These are phyloP conservation scores for Patellifolia procumbens DNA, from an alignment of 179 eudicot species.

Conservation along the genomic window DNA sequence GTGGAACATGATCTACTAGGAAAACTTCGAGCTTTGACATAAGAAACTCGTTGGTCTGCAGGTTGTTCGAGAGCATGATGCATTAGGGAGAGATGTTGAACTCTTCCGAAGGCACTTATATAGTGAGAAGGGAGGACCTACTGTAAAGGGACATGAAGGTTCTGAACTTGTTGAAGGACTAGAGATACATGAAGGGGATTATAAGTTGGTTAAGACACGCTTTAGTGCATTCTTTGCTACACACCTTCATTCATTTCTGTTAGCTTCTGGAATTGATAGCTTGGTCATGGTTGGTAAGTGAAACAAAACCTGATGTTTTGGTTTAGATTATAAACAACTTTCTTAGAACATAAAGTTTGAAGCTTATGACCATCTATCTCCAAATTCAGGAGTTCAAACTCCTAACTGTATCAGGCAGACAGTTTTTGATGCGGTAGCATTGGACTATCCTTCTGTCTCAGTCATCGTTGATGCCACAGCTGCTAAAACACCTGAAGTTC, in stretches of 20 bases:
- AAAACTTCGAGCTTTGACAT: background rate
- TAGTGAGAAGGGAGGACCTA: constrained; percentile 58
- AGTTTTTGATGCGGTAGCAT: constrained; percentile 90
- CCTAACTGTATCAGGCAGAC: constrained; percentile 97
- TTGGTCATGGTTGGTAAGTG: constrained; percentile 67
- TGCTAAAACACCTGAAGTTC: constrained; percentile 85
- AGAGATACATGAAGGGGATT: constrained; percentile 61
- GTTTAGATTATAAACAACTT: background rate
- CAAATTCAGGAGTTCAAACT: constrained; percentile 81
- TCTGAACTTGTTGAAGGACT: constrained; percentile 86
- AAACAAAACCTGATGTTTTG: background rate
- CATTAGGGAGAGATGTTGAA: constrained; percentile 88
- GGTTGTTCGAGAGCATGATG: constrained; percentile 98
- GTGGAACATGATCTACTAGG: background rate
- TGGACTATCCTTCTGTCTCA: constrained; percentile 73
- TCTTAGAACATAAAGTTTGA: background rate
- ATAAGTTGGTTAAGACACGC: constrained; percentile 85
- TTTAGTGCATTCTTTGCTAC: constrained; percentile 93
- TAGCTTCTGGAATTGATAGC: constrained; percentile 60
- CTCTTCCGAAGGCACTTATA: constrained; percentile 73
- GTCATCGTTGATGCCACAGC: constrained; percentile 95
- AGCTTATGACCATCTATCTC: background rate
- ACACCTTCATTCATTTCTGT: constrained; percentile 65
- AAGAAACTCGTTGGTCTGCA: constrained; percentile 20
- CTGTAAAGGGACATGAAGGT: constrained; percentile 65